Percentiles rank a stretch among this genome's conserved stretches.
Evolutionary conservation across 345 rosid species (phyloP).

Genomic region (Pseudoturritis turrita): DNA sequence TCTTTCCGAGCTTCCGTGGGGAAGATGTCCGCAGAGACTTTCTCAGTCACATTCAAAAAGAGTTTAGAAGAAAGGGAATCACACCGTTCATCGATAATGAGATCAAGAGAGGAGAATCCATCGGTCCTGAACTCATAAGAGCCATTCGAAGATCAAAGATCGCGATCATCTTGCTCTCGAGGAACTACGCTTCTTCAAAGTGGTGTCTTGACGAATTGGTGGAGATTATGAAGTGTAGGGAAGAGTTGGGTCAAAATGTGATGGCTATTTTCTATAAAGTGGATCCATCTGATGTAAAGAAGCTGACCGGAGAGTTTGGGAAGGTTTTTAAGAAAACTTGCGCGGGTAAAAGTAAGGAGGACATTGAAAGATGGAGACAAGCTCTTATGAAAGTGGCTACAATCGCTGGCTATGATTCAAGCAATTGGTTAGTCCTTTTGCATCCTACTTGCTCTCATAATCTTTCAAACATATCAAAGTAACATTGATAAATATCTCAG

Average conservation of each 20-base stretch:
- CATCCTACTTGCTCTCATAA: neutral
- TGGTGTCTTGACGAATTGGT: slow-evolving; percentile 6
- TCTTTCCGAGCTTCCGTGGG: neutral
- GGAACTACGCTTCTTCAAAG: neutral
- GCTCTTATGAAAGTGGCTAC: neutral
- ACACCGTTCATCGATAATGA: neutral
- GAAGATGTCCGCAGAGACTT: neutral
- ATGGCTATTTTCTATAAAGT: neutral
- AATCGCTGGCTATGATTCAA: neutral
- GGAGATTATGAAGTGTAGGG: neutral
- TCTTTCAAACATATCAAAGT: neutral
- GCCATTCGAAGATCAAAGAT: slow-evolving; percentile 16
- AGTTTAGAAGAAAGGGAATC: slow-evolving; percentile 7
- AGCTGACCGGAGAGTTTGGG: neutral
- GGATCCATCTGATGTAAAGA: neutral
- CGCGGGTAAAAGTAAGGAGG: neutral
- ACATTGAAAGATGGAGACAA: neutral
- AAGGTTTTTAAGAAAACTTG: neutral
- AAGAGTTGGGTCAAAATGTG: neutral
- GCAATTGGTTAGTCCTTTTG: neutral
- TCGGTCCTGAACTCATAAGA: neutral
- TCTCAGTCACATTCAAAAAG: neutral
- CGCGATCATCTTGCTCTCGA: neutral
- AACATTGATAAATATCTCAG: neutral
- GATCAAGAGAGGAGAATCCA: slow-evolving; percentile 13